Evolutionary conservation across 495 filamentous ascomycete genomes (phyloP).

Genomic region (Aspergillus incahuasiensis): DNA sequence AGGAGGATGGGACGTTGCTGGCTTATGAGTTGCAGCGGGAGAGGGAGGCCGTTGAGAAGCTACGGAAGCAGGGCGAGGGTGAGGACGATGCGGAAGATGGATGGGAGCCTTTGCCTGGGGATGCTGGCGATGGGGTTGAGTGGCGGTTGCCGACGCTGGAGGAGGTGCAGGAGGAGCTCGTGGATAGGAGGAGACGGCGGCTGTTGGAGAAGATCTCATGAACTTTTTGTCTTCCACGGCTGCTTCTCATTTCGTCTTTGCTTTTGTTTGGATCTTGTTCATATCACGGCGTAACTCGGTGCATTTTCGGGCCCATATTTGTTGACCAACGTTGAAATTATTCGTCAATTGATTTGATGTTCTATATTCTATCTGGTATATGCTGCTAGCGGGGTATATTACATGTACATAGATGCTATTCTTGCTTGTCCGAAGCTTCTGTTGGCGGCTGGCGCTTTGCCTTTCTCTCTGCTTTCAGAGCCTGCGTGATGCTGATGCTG

Average conservation of each 20-base stretch:
- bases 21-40: conserved; percentile 82
- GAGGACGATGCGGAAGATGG: conserved; percentile 42
- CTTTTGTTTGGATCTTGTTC: not conserved
- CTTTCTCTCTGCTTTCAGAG: conserved; percentile 34
- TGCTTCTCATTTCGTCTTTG: not conserved
- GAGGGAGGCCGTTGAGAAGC: conserved; percentile 65
- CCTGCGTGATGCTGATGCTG: conserved; percentile 41
- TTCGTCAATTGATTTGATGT: no score
- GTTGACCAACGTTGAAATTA: not conserved
- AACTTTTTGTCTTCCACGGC: conserved; percentile 11
- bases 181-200: conserved; percentile 77
- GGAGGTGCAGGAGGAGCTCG: conserved; percentile 87
- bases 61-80: conserved; percentile 44
- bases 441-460: conserved; percentile 26
- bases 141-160: conserved; percentile 85
- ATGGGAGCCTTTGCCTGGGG: conserved; percentile 86
- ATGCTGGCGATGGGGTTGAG: conserved; percentile 72
- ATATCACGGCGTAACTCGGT: conserved; percentile 7
- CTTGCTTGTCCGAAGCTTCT: conserved; percentile 15
- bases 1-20: conserved; percentile 83
- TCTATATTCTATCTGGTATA: not conserved
- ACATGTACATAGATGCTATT: conserved; percentile 12
- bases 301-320: conserved; percentile 4
- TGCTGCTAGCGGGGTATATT: conserved; percentile 3
- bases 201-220: conserved; percentile 75